phyloP scores from a whole-genome alignment of 2,329 filamentous ascomycete genomes.

The Colletotrichum simmondsii region DNA sequence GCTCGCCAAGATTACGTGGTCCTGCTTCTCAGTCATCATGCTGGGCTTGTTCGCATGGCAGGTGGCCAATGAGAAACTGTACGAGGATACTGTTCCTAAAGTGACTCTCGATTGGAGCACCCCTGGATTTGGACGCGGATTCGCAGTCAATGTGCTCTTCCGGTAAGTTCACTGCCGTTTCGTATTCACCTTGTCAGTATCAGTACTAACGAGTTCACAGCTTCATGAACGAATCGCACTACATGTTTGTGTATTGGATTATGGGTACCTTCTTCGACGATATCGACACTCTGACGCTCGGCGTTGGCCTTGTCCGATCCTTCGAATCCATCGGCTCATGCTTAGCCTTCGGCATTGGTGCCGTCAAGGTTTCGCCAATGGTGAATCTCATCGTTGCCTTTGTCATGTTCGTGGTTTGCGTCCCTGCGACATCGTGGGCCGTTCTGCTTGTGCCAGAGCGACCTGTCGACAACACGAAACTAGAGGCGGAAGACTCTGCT shows the following conservation, averaged over 20 bases:
- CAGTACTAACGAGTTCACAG: constrained; percentile 31
- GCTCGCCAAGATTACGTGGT: constrained; percentile 55
- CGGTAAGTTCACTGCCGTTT: constrained; percentile 42
- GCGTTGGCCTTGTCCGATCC: constrained; percentile 57
- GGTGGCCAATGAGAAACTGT: constrained; percentile 58
- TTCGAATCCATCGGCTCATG: constrained; percentile 61
- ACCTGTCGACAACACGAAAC: constrained; percentile 37
- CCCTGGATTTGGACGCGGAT: constrained; percentile 56
- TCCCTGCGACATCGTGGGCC: constrained; percentile 48
- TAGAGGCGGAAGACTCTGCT: not conserved
- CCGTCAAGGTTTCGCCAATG: constrained; percentile 56
- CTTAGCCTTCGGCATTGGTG: constrained; percentile 59
- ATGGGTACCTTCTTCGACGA: constrained; percentile 62
- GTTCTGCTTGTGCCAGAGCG: constrained; percentile 51
- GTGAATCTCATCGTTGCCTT: constrained; percentile 60
- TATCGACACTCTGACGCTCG: constrained; percentile 60
- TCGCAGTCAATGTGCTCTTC: constrained; percentile 59
- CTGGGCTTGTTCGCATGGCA: constrained; percentile 58
- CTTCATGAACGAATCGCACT: constrained; percentile 63
- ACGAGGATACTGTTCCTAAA: constrained; percentile 47
- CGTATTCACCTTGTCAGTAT: no score
- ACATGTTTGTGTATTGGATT: constrained; percentile 64
- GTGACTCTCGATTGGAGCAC: constrained; percentile 58
- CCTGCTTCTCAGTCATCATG: constrained; percentile 53
- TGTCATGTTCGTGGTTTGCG: constrained; percentile 56